Evolutionary conservation across 176 grass and related monocot genomes (phyloP).

Genomic region (Hyparrhenia diplandra): DNA sequence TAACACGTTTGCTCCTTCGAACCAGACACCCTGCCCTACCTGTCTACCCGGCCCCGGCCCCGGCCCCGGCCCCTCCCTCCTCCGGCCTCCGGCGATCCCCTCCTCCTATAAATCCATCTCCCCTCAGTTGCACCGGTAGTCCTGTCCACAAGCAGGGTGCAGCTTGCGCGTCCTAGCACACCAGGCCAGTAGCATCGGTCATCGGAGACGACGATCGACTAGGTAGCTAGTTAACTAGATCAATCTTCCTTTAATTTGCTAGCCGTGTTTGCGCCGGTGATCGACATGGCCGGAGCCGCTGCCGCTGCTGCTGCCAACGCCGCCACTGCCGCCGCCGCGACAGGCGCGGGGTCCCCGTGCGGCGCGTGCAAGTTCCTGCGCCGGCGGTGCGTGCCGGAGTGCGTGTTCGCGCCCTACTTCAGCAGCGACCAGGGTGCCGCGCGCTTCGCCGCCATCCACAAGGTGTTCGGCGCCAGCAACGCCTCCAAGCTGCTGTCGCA

Average conservation of each 20-base stretch:
- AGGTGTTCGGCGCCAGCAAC: constrained; percentile 96
- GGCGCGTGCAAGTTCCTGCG: constrained; percentile 96
- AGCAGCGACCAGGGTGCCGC: constrained; percentile 71
- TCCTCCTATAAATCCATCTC: constrained; percentile 20
- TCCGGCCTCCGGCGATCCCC: not conserved
- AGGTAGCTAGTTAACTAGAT: not conserved
- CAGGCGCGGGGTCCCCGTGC: constrained; percentile 67
- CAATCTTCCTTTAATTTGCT: not conserved
- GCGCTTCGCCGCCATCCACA: constrained; percentile 85
- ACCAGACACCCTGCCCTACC: constrained; percentile 65
- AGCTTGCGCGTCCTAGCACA: not conserved
- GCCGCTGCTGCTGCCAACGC: not conserved
- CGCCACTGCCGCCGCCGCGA: not conserved
- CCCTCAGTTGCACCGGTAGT: constrained; percentile 5
- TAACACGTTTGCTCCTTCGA: constrained; percentile 64
- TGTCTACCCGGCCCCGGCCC: constrained; percentile 29
- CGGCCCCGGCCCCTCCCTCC: too few relatives aligned
- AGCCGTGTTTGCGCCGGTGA: too few relatives aligned
- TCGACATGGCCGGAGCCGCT: constrained; percentile 24
- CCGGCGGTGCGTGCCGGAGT: constrained; percentile 70
- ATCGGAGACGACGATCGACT: not conserved
- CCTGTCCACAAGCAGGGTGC: not conserved
- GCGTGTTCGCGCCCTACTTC: constrained; percentile 96
- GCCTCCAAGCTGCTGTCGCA: constrained; percentile 91
- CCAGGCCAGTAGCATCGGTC: too few relatives aligned